Conservation (phyloP, 306 rosid genomes). For the Acacia confusa region DNA sequence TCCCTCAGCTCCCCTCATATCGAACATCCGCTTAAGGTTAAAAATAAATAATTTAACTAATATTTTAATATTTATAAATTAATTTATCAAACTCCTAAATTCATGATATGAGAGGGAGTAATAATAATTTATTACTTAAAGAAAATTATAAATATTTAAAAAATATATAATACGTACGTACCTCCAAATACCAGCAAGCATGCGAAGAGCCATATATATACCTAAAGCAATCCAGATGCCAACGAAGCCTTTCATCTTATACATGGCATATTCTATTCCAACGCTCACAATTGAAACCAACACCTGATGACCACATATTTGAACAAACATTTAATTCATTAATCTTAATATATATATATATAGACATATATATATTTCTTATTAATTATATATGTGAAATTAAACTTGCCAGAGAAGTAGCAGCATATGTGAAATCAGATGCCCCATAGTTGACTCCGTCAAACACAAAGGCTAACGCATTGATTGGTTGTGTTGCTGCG, state of each 20-base stretch:
- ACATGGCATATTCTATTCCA: neutral
- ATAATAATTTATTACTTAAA: too few relatives aligned
- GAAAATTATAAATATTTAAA: too few relatives aligned
- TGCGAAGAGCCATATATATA: neutral
- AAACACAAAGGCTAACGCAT: conserved; percentile 85
- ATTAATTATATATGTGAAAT: neutral
- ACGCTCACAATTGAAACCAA: conserved; percentile 3
- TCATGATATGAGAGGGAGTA: too few relatives aligned
- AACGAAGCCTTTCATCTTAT: neutral
- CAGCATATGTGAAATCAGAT: conserved; percentile 90
- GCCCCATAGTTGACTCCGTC: conserved; percentile 98
- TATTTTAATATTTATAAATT: too few relatives aligned
- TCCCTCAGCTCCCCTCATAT: too few relatives aligned
- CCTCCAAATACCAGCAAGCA: conserved; percentile 9
- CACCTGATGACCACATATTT: neutral
- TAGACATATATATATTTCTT: too few relatives aligned
- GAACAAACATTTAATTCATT: neutral
- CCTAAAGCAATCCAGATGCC: neutral
- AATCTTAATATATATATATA: neutral
- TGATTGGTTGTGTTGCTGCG: conserved; percentile 95
- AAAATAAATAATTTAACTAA: too few relatives aligned
- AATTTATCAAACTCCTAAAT: too few relatives aligned
- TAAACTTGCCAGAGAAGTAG: conserved; percentile 78
- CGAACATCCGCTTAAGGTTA: too few relatives aligned
- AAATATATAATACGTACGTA: neutral